Evolutionary conservation across 306 rosid genomes (phyloP).

Genomic region (Lathyrus sativus): DNA sequence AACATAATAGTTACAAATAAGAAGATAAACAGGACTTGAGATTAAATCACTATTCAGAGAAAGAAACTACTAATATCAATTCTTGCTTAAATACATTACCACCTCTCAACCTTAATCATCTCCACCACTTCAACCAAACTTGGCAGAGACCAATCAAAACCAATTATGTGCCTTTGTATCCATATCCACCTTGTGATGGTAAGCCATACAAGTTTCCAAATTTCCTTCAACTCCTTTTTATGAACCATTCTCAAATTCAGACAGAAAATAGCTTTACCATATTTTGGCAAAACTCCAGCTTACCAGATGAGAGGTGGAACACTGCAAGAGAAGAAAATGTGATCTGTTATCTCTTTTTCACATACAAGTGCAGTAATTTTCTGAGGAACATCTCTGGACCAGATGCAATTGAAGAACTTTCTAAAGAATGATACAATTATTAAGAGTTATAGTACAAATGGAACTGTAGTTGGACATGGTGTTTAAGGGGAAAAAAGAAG

Average conservation of each 20-base stretch:
- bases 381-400: not conserved
- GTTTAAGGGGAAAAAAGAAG: constrained; percentile 9
- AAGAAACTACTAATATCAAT: not conserved
- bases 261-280: constrained; percentile 1
- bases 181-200: not conserved
- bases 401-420: constrained; percentile 10
- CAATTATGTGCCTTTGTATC: not conserved
- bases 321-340: not conserved
- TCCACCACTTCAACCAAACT: constrained; percentile 16
- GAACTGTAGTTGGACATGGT: constrained; percentile 30
- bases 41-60: not conserved
- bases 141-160: not conserved
- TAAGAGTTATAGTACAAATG: constrained; percentile 29
- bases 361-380: not conserved
- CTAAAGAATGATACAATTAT: constrained; percentile 21
- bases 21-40: not conserved
- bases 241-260: not conserved
- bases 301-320: not conserved
- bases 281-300: not conserved
- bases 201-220: not conserved
- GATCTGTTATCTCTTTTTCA: not conserved
- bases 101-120: not conserved
- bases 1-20: not conserved
- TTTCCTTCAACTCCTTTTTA: not conserved
- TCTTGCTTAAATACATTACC: not conserved